Evolutionary conservation across 441 rosid genomes (phyloP), one percentile per base, ranked within the genome.

Genomic region (Erysimum pusillum): DNA sequence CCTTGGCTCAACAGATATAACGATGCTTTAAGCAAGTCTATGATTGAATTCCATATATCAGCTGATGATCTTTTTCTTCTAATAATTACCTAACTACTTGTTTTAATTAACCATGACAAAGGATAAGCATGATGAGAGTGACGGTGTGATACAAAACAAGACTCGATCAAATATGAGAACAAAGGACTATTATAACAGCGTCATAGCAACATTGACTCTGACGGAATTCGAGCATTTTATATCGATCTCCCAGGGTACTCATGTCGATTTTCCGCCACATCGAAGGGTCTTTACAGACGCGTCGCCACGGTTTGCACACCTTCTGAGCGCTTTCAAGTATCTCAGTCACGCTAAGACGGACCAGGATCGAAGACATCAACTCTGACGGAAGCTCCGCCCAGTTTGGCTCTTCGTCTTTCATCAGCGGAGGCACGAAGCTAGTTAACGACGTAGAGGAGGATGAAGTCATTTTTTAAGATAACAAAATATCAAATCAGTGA

Each of bases 331-430:
- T 45, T n/a, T 5, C 8, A 2, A 45, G 17, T 45, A 45, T 45
- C 31, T 44, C 49, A 44, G 6, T 1, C 17, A 7, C 49, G 7
- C 49, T 7, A 6, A 44, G 49, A 6, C 49, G 9, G 9, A 5
- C 17, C 17, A 44, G 18, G 18, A 91, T 86, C 54, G 84, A 65
- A 10, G 79, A 67, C 46, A 80, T 54, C 42, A 88, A 34, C 18
- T 90, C 91, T 9, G 35, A 45, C 4, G 93, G 90, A 14, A 90
- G 88, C 54, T 85, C 91, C 71, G 63, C 63, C 49, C 18, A 45
- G 18, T 45, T n/a, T 1, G 4, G 4, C 11, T 41, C 45, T 41
- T 5, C 45, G n/a, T 4, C 14, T 12, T 41, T 9, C 45, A 42
- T 42, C 46, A 42, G n/a, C 46, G 7, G 5, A 42, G 15, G 46